Base-by-base conservation (phyloP, 192 early-diverging fungal genomes). In the Gamsiella multidivaricata region DNA sequence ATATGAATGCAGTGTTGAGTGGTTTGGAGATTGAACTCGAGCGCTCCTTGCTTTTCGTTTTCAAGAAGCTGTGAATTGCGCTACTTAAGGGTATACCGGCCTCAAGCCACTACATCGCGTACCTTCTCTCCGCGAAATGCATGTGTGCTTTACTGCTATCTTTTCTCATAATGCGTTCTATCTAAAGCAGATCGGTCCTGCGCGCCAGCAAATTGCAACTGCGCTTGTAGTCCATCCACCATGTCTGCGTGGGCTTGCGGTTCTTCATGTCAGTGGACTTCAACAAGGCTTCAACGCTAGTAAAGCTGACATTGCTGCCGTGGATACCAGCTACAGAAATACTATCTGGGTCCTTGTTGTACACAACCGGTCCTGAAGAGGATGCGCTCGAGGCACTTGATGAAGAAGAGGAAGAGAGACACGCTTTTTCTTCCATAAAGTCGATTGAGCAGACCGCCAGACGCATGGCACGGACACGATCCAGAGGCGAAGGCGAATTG, bases 401-500 rank as follows among this genome's bases (percentile, higher is more conserved):
- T 5, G 69, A 61, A 4, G 54, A n/a, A 4, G 70, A 64, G 7
- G 70, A 73, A 18, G 15, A 6, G 14, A 31, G 23, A 45, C 57
- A 65, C 33, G 88, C 87, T 31, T 88, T 83, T 50, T 84, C 47
- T 75, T 97, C 89, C 66, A 97, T 82, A 90, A 96, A 99, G 33
- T 93, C 85, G 54, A 98, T 75, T 52, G 92, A 87, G 52, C 90
- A 87, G 20, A 95, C 90, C 2, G 94, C 95, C 76, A 95, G 80
- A 17, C 90, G 88, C 39, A 91, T 95, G 17, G 96, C 97, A n/a
- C 96, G 92, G 75, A 95, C 91, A 29, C 97, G 93, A 84, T 99
- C 97, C 43, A 97, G 72, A n/a, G 97, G 96, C 26, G 91, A 91
- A 23, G 97, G 95, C 12, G 92, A 89, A 61, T 91, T 93, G 37